Conservation (phyloP, 78 protist genomes). For the Dictyostelium capitatum region DNA sequence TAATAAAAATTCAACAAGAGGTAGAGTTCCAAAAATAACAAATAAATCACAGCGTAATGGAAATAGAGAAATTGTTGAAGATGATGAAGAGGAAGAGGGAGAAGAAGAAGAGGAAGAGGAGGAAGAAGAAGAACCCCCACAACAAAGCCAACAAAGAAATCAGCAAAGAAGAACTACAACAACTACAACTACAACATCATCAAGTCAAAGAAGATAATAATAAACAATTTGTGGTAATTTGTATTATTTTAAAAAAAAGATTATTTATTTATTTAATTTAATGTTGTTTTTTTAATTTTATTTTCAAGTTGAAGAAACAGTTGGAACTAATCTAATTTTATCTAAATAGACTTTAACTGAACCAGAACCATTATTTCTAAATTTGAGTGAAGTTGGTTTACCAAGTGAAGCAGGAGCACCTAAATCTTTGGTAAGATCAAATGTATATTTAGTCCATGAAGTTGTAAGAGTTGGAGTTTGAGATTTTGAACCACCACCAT, state of each 20-base stretch:
- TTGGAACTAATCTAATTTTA: conserved; percentile 38
- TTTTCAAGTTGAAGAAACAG: neutral
- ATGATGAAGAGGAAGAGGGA: neutral
- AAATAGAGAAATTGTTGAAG: neutral
- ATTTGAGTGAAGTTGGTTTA: conserved; percentile 56
- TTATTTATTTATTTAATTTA: neutral
- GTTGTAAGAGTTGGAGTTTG: conserved; percentile 25
- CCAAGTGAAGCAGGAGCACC: conserved; percentile 67
- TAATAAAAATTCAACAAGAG: neutral
- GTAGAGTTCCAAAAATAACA: neutral
- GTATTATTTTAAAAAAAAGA: neutral
- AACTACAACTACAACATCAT: neutral
- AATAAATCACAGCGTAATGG: neutral
- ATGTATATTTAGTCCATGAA: conserved; percentile 37
- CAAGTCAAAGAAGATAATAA: neutral
- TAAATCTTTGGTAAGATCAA: neutral
- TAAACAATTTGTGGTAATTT: neutral
- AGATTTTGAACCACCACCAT: neutral
- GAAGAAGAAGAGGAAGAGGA: neutral
- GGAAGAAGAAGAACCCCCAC: conserved; percentile 3
- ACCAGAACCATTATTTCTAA: conserved; percentile 34
- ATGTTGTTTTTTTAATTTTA: neutral
- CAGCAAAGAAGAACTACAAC: neutral
- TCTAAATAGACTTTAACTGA: conserved; percentile 26
- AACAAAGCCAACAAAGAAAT: conserved; percentile 3